Conservation (phyloP, 2,329 filamentous ascomycete genomes). For the Penicillium sp. region DNA sequence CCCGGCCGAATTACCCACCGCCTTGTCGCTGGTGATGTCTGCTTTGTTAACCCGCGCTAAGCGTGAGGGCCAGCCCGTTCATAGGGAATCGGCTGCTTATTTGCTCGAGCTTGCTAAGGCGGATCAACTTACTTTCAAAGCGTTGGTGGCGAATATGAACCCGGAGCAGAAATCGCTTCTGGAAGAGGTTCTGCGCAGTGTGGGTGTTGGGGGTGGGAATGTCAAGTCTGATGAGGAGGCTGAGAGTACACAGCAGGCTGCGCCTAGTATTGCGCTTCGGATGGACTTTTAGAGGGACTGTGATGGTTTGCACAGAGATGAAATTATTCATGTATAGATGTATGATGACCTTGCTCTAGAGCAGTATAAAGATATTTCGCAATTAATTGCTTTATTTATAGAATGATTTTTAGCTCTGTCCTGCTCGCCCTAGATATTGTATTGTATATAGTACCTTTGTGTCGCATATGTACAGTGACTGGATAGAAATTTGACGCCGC, state of each 20-base stretch:
- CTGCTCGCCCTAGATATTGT: too few relatives aligned
- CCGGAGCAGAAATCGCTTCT: constrained; percentile 74
- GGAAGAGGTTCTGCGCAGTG: constrained; percentile 74
- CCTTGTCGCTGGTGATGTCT: constrained; percentile 77
- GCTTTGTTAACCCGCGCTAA: constrained; percentile 74
- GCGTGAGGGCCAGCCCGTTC: constrained; percentile 62
- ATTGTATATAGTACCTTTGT: too few relatives aligned
- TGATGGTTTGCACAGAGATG: background rate
- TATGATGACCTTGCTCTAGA: constrained; percentile 6
- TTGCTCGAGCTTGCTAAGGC: constrained; percentile 80
- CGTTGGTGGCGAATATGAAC: constrained; percentile 72
- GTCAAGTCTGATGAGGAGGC: constrained; percentile 48
- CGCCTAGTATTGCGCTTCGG: constrained; percentile 88
- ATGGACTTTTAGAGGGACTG: constrained; percentile 74
- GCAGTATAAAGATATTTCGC: too few relatives aligned
- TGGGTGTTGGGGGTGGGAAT: constrained; percentile 53
- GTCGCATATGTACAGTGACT: too few relatives aligned
- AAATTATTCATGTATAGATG: constrained; percentile 12
- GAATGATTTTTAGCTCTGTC: too few relatives aligned
- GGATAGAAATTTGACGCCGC: too few relatives aligned
- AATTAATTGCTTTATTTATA: too few relatives aligned
- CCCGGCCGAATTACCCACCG: constrained; percentile 43
- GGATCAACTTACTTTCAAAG: constrained; percentile 74
- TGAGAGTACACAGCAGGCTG: constrained; percentile 57
- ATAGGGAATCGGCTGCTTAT: constrained; percentile 74